phyloP scores from a whole-genome alignment of 164 flowering plant species.

The Cinnamomum chago region DNA sequence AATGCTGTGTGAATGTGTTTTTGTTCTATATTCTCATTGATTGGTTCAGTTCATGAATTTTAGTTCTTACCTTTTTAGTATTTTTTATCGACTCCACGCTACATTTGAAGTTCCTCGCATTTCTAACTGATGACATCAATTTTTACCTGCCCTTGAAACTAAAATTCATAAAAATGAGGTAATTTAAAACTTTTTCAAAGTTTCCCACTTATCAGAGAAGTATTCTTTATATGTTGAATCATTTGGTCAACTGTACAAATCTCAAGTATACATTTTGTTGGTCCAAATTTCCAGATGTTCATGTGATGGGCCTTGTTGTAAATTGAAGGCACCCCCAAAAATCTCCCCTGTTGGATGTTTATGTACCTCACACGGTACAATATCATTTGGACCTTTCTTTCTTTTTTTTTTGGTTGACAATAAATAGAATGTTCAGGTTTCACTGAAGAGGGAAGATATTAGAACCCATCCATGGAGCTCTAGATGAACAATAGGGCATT shows the following conservation, averaged over 20 bases:
- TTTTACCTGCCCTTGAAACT: not conserved
- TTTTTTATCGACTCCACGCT: not conserved
- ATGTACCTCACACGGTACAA: too few relatives aligned
- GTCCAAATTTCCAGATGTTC: not conserved
- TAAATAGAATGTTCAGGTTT: too few relatives aligned
- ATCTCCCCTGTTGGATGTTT: not conserved
- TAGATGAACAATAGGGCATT: too few relatives aligned
- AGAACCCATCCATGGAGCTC: too few relatives aligned
- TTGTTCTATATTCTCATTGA: not conserved
- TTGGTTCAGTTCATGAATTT: not conserved
- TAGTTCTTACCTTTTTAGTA: not conserved
- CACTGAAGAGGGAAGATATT: too few relatives aligned
- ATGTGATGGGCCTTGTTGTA: not conserved
- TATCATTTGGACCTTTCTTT: too few relatives aligned
- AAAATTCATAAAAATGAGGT: not conserved
- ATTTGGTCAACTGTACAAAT: not conserved
- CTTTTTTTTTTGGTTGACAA: too few relatives aligned
- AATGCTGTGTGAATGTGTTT: not conserved
- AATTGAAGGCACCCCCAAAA: not conserved
- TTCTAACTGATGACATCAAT: not conserved
- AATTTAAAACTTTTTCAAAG: not conserved
- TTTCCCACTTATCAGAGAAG: not conserved
- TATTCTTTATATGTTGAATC: not conserved
- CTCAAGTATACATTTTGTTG: not conserved
- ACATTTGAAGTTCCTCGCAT: not conserved